Conservation (phyloP, 2,329 filamentous ascomycete species). For the Triangularia setosa region DNA sequence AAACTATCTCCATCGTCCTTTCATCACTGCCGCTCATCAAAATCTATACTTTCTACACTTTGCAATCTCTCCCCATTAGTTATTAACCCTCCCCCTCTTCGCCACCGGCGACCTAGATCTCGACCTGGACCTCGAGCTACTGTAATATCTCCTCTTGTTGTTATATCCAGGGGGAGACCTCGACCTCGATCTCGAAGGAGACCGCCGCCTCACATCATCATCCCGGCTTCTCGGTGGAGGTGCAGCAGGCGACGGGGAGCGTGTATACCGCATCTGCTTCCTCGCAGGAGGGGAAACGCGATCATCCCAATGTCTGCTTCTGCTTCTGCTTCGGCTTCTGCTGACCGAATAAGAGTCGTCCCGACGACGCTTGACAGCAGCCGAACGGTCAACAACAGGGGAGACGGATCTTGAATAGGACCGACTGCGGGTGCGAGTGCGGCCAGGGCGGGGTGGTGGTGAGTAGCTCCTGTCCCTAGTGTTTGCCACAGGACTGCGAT, state of each 20-base stretch:
- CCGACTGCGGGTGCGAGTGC: slow-evolving; percentile 16
- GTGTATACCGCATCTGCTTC: slow-evolving; percentile 12
- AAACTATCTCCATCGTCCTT: neutral
- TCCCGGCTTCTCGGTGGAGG: neutral
- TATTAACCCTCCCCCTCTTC: slow-evolving; percentile 27
- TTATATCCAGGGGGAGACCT: neutral
- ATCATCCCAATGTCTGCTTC: too few relatives aligned
- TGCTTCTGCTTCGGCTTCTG: neutral
- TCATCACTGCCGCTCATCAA: neutral
- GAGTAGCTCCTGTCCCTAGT: slow-evolving; percentile 11
- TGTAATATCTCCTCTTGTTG: slow-evolving; percentile 24
- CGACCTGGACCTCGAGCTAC: slow-evolving; percentile 23
- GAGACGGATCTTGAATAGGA: slow-evolving; percentile 21
- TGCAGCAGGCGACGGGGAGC: neutral
- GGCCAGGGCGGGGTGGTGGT: slow-evolving; percentile 13
- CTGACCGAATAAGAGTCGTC: slow-evolving; percentile 21
- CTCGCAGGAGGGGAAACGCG: slow-evolving; percentile 16
- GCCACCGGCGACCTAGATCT: slow-evolving; percentile 22
- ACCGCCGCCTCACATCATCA: neutral
- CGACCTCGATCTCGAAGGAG: slow-evolving; percentile 8
- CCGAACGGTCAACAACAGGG: neutral
- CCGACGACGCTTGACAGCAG: slow-evolving; percentile 15
- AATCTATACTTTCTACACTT: neutral
- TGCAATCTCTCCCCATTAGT: slow-evolving; percentile 5
- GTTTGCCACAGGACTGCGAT: neutral